Base-by-base conservation (phyloP, 202 grass and related monocot species). In the Hordeum pubiflorum region DNA sequence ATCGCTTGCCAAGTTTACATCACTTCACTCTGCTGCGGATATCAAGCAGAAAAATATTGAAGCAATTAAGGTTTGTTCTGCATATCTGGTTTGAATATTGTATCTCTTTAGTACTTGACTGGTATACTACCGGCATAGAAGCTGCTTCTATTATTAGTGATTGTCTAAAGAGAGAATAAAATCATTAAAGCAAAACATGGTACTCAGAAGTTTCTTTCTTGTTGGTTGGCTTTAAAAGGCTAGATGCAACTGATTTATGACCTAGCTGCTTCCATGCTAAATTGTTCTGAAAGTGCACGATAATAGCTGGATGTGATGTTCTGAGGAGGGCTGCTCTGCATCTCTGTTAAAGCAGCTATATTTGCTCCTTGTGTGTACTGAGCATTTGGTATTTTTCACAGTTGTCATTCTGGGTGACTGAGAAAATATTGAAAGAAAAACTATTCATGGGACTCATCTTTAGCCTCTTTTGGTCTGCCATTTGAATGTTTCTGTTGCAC, bases 11-110 rank as follows among this genome's bases (percentile, higher is more conserved):
- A 99, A 99, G 85, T 99, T 99, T 85, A 99, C 96, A 80, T 99
- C 88, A 20, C 92, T 99, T 70, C 96, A 99, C 75, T 99, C 96
- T 65, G 96, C 89, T 79, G 90, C 78, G 0, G 92, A 99, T 87
- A 99, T 99, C 81, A 99, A 88, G 72, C 92, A 91, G 83, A 99
- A 93, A 91, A 99, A 96, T 77, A 89, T 99, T 79, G 92, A 95
- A 86, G 92, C 88, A 11, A 96, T 99, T 79, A 99, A 99, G 96
- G 96, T 99, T 84, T 77, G 81, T 83, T 82, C n/a, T 76, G 23
- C 40, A 14, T 84, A 85, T 78, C 10, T 50, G 58, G 59, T 67
- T 1, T 77, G 63, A 78, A 77, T 81, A 55, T 84, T 41, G 41
- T 79, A 60, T 74, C 67, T 74, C 74, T 69, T 11, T 31, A 32